Base-by-base conservation (phyloP, 2,329 filamentous ascomycete species). In the Blastomyces silverae region DNA sequence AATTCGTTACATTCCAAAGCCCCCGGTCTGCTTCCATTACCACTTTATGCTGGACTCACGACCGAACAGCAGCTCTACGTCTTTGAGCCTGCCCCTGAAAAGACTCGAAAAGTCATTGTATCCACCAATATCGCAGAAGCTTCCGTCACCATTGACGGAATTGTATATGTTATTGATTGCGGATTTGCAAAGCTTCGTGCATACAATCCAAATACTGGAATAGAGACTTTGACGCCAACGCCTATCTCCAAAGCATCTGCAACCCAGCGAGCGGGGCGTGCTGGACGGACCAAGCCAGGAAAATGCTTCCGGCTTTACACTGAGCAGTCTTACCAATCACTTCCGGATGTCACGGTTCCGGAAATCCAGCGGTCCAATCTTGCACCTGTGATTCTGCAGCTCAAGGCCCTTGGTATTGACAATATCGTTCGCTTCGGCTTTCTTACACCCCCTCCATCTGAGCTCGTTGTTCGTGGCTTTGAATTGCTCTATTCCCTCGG, bases 91-190 rank as follows among this genome's bases (percentile, higher is more conserved):
- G 81, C 92, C 1, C 87, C 90, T 0, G 87, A 90, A 66, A 88
- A 92, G 66, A 92, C 88, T 1, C 85, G 94, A 53, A 97, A 97
- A 74, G 89, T 97, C 50, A 90, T 99, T 46, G 88, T 97, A 69
- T 89, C 91, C 3, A 97, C 94, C 65, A 97, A 97, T 74, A 97
- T 97, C 68, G 92, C 94, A 15, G 94, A 99, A 79, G 93, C 94
- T 4, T 96, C 91, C 1, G 89, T 99, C 55, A 97, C 94, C 20
- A 95, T 97, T 64, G 88, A 94, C 63, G 92, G 91, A 2, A 92
- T 97, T 66, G 87, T 92, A 64, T 96, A 91, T 72, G 93, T 99
- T 6, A 80, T 97, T 61, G 94, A 99, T 75, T 88, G 86, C 63
- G 94, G 94, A 0, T 97, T 91, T 73, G 92, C 95, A 69, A 97